A percentile compares a stretch with the other conserved stretches of the same genome.
Evolutionary conservation across 495 filamentous ascomycete species (phyloP).

Genomic region (Letharia columbiana): DNA sequence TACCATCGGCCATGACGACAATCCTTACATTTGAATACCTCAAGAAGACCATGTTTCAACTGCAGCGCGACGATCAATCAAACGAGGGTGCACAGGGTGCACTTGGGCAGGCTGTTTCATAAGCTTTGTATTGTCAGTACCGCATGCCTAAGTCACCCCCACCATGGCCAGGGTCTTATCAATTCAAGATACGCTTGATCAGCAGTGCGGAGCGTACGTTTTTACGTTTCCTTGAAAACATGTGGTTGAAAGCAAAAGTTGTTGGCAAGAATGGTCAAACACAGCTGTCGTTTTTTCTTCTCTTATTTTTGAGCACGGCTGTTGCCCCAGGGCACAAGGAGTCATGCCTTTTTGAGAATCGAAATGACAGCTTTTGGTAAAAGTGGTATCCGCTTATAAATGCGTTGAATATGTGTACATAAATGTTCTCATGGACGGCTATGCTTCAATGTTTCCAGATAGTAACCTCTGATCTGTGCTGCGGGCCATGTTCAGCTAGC

Average conservation of each 20-base stretch:
- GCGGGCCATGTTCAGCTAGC: background rate
- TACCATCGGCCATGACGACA: conserved; percentile 91
- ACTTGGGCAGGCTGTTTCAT: conserved; percentile 13
- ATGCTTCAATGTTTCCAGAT: background rate
- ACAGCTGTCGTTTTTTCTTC: background rate
- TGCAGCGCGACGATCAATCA: conserved; percentile 43
- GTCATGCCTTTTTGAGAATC: background rate
- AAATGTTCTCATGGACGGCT: conserved; percentile 1
- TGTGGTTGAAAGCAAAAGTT: background rate
- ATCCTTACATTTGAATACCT: conserved; percentile 94
- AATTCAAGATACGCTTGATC: background rate
- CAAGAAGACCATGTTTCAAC: conserved; percentile 47
- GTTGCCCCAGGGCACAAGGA: background rate
- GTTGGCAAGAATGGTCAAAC: background rate
- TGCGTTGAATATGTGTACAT: conserved; percentile 13
- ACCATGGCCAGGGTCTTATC: background rate
- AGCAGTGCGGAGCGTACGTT: background rate
- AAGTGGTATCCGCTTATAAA: background rate
- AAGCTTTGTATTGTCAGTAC: conserved; percentile 5
- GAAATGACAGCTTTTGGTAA: background rate
- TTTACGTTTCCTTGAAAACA: background rate
- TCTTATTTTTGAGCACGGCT: background rate
- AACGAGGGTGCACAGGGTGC: conserved; percentile 28
- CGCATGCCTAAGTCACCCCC: background rate
- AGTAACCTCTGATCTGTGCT: background rate